These are phyloP conservation scores for Pouteria glomerata DNA, from an alignment of 148 eudicot species.

Conservation along the genomic window DNA sequence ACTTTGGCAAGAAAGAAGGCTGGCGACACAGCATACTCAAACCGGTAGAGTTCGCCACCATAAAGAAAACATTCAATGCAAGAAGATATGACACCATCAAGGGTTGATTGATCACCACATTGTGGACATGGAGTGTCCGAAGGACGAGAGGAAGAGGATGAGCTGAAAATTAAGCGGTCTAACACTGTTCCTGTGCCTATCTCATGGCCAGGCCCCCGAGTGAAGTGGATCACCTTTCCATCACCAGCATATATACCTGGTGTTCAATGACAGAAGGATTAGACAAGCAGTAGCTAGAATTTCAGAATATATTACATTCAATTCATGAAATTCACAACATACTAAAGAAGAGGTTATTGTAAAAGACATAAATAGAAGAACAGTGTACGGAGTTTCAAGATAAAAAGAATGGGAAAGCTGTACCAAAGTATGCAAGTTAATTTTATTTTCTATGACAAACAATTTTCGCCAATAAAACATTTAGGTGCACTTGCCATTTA, in stretches of 20 bases:
- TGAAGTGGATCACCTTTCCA: constrained; percentile 82
- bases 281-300: constrained; percentile 3
- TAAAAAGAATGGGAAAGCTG: neutral
- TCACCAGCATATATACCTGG: constrained; percentile 84
- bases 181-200: constrained; percentile 79
- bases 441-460: neutral
- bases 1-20: constrained; percentile 68
- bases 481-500: too few species aligned
- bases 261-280: constrained; percentile 1
- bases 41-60: constrained; percentile 71
- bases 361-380: neutral
- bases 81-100: constrained; percentile 73
- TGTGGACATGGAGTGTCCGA: constrained; percentile 47
- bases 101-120: constrained; percentile 67
- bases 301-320: neutral
- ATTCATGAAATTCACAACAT: neutral
- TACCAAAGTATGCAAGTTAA: neutral
- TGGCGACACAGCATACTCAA: constrained; percentile 54
- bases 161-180: constrained; percentile 66
- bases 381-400: neutral
- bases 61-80: constrained; percentile 87
- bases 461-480: neutral
- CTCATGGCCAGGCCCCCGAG: constrained; percentile 81
- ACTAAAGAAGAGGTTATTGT: neutral
- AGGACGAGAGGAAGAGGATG: constrained; percentile 38